Base-by-base conservation (phyloP, 331 rosid genomes). In the Arachis monticola region DNA sequence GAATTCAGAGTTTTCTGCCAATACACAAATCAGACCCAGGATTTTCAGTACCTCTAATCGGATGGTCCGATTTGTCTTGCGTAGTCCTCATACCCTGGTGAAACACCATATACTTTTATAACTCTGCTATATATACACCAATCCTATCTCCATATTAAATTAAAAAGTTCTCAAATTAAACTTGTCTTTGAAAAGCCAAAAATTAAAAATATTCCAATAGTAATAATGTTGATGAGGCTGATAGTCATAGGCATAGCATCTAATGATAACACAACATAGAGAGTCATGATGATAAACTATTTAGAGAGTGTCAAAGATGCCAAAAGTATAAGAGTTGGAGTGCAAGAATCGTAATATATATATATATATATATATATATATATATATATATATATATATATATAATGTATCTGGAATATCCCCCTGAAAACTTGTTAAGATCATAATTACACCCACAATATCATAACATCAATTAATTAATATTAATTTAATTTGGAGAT, bases 281-380 rank as follows among this genome's bases (percentile, higher is more conserved):
- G 52, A 77, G 76, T 52, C 13, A 66, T 81, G 13, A 63, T 80
- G 13, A 63, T 80, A 70, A 72, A 73, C 9, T 77, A 22, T 55
- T 57, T 74, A 38, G 75, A 80, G 66, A 67, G 73, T 73, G 69
- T 73, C 51, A 82, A 77, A 77, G 82, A 82, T 82, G 77, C 83
- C 70, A 38, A 38, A 38, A 38, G 41, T 5, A 73, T 4, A 73
- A 77, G 69, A 47, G 78, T 69, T 80, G 13, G 83, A 65, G 85
- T 84, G 83, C 81, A 78, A 71, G 81, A 84, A 84, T 77, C 81
- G 71, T 70, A 75, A 81, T 75, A 81, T 38, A 38, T 35, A 35
- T 35, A 35, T 32, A 32, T 32, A 32, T 32, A 32, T 32, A 32
- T 32, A 32, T 32, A 32, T 32, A 32, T 32, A 32, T 32, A 32